Evolutionary conservation across 805 yeast species (phyloP), one percentile per base, ranked within the genome.

Genomic region (Hanseniaspora jakobsenii): DNA sequence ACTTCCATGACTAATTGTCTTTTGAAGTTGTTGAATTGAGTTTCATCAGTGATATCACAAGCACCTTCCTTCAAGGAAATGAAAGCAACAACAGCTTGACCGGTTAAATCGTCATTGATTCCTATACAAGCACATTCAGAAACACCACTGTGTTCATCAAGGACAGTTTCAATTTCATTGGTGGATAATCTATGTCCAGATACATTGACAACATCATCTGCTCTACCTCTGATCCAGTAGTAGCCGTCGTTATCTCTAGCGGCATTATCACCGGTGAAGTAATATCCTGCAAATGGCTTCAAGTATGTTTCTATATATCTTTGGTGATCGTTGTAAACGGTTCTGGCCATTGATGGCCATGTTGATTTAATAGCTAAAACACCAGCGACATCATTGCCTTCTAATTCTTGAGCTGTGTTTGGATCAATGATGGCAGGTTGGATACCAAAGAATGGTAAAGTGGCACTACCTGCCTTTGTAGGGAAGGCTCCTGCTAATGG

Each of bases 291-390:
- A 69, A 89, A 91, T 42, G 95, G 95, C 56, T 78, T 79, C 60
- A 91, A 71, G 64, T 91, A 91, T 32, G 97, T 91, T 50, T 89
- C 96, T 56, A 86, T 67, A 66, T 72, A 89, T 56, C 95, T 78
- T 50, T 67, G 66, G 63, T 89, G 93, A 63, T 87, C 85, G 59
- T 79, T 80, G 78, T 79, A 87, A 49, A 91, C 91, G 44, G 95
- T 78, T 67, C 98, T 80, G 24, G 97, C 91, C 78, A 91, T 87
- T n/a, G 96, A 86, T 47, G 98, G 98, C 98, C 98, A 91, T 29
- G 96, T 73, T 38, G 77, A 70, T 59, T 77, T 78, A 57, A 91
- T 76, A 27, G 95, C 96, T 51, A 91, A 71, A 24, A 91, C 96
- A 66, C 98, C 98, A 64, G 86, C 97, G 47, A 85, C 95, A 56